These are phyloP conservation scores for Dendrobium nobile DNA, from an alignment of 106 monocot genomes.

Conservation along the genomic window DNA sequence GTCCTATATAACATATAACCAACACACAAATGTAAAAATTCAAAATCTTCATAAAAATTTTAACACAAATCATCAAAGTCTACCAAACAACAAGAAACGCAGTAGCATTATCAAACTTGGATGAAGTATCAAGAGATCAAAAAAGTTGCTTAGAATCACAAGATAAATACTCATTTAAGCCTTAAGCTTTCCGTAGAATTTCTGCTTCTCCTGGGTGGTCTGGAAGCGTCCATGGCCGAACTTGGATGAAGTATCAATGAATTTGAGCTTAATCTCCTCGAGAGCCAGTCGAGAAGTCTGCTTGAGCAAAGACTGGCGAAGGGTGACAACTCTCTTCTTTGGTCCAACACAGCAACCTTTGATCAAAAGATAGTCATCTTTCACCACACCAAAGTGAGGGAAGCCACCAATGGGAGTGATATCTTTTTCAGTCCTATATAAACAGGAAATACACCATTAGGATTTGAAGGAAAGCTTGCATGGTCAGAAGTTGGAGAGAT, in stretches of 20 bases:
- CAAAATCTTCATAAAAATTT: neutral
- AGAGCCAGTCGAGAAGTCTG: conserved; percentile 48
- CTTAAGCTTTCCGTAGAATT: conserved; percentile 57
- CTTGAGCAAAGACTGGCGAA: conserved; percentile 59
- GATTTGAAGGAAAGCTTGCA: no score
- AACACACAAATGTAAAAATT: neutral
- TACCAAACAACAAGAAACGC: neutral
- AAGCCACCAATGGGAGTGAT: conserved; percentile 76
- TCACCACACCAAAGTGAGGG: conserved; percentile 63
- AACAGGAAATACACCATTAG: neutral
- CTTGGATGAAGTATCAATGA: conserved; percentile 67
- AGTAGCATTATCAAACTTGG: neutral
- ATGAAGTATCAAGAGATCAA: neutral
- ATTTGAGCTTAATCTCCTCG: conserved; percentile 77
- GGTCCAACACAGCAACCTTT: conserved; percentile 69
- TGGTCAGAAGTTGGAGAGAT: neutral
- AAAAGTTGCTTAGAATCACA: neutral
- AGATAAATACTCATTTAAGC: conserved; percentile 9
- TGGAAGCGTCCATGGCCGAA: conserved; percentile 71
- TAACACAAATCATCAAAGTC: neutral
- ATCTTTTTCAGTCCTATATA: conserved; percentile 56
- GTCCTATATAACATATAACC: neutral
- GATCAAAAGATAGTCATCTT: conserved; percentile 63
- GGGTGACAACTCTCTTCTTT: conserved; percentile 59
- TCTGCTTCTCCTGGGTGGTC: conserved; percentile 64